A percentile compares a stretch with the other conserved stretches of the same genome.
These are phyloP conservation scores for Paraglomus occultum DNA, from an alignment of 192 early-diverging fungal genomes.

Conservation along the genomic window DNA sequence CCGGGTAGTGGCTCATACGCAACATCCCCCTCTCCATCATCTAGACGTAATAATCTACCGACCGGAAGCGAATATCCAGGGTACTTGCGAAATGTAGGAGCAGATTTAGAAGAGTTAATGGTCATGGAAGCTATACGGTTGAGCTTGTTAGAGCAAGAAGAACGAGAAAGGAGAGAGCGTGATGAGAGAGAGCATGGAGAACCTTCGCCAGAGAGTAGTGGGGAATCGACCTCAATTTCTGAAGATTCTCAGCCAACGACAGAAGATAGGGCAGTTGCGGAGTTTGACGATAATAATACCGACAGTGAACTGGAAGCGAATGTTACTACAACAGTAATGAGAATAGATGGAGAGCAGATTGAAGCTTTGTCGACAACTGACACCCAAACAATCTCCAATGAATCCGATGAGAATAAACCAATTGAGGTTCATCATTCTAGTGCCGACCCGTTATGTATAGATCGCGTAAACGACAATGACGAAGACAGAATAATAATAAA, in stretches of 20 bases:
- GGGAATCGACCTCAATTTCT: constrained; percentile 1
- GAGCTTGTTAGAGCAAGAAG: constrained; percentile 65
- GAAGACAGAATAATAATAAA: constrained; percentile 13
- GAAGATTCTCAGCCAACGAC: background rate
- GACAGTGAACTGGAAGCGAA: no score
- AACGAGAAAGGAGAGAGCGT: constrained; percentile 43
- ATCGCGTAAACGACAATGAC: constrained; percentile 9
- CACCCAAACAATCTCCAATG: background rate
- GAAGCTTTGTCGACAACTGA: background rate
- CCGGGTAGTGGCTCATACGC: background rate
- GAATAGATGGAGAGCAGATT: no score
- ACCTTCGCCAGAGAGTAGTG: background rate
- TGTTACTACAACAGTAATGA: no score
- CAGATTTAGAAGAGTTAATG: constrained; percentile 90
- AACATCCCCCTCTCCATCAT: background rate
- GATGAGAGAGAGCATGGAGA: constrained; percentile 19
- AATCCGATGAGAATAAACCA: background rate
- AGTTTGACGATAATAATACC: constrained; percentile 37
- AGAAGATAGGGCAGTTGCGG: constrained; percentile 25
- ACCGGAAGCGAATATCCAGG: constrained; percentile 48
- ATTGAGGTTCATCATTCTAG: background rate
- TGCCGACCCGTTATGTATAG: background rate
- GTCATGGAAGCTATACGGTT: constrained; percentile 87
- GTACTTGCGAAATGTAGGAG: constrained; percentile 67
- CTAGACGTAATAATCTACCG: constrained; percentile 25